Conservation (phyloP, 2,329 filamentous ascomycete genomes). For the Alternaria viburni region DNA sequence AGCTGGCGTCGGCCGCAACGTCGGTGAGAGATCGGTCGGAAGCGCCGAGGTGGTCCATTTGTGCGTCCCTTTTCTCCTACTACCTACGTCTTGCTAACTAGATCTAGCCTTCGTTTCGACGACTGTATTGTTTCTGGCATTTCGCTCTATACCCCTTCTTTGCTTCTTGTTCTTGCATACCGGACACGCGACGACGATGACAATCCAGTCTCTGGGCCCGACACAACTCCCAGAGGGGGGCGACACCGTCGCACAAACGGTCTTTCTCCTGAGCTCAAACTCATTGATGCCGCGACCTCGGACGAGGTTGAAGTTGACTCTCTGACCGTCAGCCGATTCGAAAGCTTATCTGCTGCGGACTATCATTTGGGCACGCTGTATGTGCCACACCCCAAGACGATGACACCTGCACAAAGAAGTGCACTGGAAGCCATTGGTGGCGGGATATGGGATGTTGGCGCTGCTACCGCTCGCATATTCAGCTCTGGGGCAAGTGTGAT, state of each 20-base stretch:
- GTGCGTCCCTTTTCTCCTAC: slow-evolving; percentile 59
- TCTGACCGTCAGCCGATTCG: slow-evolving; percentile 83
- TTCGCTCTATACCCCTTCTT: slow-evolving; percentile 90
- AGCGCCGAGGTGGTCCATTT: slow-evolving; percentile 91
- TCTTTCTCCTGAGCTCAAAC: slow-evolving; percentile 82
- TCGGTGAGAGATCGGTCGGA: slow-evolving; percentile 74
- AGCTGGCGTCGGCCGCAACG: slow-evolving; percentile 69
- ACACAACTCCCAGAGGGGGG: slow-evolving; percentile 68
- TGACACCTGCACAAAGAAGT: slow-evolving; percentile 68
- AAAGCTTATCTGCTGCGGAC: slow-evolving; percentile 83
- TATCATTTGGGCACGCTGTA: slow-evolving; percentile 89
- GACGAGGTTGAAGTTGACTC: slow-evolving; percentile 87
- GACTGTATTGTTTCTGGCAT: slow-evolving; percentile 98
- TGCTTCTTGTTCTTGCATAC: slow-evolving; percentile 91
- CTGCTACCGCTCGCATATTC: slow-evolving; percentile 86
- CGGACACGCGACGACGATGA: slow-evolving; percentile 76
- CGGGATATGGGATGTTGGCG: slow-evolving; percentile 88
- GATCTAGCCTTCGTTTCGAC: slow-evolving; percentile 74
- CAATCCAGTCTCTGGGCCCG: slow-evolving; percentile 59
- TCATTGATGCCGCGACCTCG: slow-evolving; percentile 86
- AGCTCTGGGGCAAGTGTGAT: slow-evolving; percentile 81
- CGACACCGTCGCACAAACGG: slow-evolving; percentile 77
- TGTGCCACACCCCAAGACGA: slow-evolving; percentile 70
- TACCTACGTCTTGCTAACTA: slow-evolving; percentile 26
- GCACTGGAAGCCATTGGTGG: slow-evolving; percentile 77